Percentiles rank a stretch among this genome's conserved stretches.
Evolutionary conservation across 768 basidiomycete species (phyloP).

Genomic region (Tricholoma furcatifolium): DNA sequence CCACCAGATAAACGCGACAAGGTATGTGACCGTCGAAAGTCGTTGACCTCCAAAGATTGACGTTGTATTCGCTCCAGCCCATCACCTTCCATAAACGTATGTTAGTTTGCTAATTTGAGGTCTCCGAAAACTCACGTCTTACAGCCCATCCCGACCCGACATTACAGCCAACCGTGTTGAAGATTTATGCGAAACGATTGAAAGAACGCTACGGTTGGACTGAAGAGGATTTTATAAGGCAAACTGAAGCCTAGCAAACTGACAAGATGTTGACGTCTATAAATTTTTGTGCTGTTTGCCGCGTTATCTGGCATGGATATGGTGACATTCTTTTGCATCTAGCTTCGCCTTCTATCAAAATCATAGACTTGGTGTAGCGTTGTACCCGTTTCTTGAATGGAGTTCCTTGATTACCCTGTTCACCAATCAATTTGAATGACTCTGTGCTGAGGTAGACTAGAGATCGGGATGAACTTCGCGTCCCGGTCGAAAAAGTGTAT

Average conservation of each 20-base stretch:
- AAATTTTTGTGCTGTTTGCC: no score
- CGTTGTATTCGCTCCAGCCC: slow-evolving; percentile 36
- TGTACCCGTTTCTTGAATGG: no score
- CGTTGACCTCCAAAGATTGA: neutral
- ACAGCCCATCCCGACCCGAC: slow-evolving; percentile 77
- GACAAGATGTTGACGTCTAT: no score
- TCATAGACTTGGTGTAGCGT: no score
- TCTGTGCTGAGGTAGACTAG: no score
- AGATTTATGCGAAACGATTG: slow-evolving; percentile 54
- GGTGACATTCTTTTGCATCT: no score
- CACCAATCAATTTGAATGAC: no score
- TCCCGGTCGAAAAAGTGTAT: no score
- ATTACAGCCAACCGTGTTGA: slow-evolving; percentile 47
- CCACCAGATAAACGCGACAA: slow-evolving; percentile 54
- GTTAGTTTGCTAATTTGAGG: slow-evolving; percentile 14
- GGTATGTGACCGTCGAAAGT: slow-evolving; percentile 22
- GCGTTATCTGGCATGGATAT: no score
- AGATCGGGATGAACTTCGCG: no score
- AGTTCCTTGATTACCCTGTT: no score
- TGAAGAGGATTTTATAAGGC: slow-evolving; percentile 39
- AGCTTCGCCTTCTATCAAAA: no score
- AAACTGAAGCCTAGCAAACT: slow-evolving; percentile 7
- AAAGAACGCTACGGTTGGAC: slow-evolving; percentile 69
- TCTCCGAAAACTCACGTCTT: slow-evolving; percentile 6
- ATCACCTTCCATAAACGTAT: slow-evolving; percentile 79